Base-by-base conservation (phyloP, 441 rosid genomes). In the Aquilaria agallochum region DNA sequence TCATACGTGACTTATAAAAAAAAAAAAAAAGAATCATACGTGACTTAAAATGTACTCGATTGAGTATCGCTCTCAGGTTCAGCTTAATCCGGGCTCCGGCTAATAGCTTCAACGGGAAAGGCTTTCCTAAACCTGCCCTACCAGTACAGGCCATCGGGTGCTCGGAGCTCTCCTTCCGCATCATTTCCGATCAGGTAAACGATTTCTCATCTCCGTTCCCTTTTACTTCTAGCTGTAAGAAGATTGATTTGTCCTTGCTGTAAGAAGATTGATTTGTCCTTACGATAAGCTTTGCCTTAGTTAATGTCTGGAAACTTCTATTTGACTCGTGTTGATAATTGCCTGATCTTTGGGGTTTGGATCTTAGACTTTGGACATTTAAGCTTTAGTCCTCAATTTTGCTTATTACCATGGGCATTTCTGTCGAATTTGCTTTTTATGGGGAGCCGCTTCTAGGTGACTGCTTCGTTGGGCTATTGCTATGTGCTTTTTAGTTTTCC, bases 161-260 rank as follows among this genome's bases (percentile, higher is more conserved):
- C n/a, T 53, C 53, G 59, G 36, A 9, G 63, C 11, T 46, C 9
- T 54, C 33, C 44, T 55, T 55, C 32, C 62, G 56, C 66, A 11
- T 44, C 58, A 11, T 66, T 56, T 64, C 66, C 66, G 70, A 59
- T 63, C 51, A 60, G 81, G 81, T 72, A 74, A 20, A 62, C 10
- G 33, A 48, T 61, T 40, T 36, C 44, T 50, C 40, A 11, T 31
- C 34, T 59, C 20, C 13, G 1, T 2, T 46, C 11, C 31, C 2
- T 14, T 57, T 66, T 40, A 31, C 36, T 62, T 61, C 27, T 11
- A 34, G 4, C 53, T 9, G 5, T 11, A 46, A n/a, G 48, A 31
- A 40, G 58, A 40, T 46, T 31, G 8, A 9, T 9, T 36, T 11
- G 42, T n/a, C 12, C 7, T 20, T 42, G 4, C 53, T 9, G 5